phyloP scores from a whole-genome alignment of 2,329 filamentous ascomycete genomes.

The Epichloe gansuensis region DNA sequence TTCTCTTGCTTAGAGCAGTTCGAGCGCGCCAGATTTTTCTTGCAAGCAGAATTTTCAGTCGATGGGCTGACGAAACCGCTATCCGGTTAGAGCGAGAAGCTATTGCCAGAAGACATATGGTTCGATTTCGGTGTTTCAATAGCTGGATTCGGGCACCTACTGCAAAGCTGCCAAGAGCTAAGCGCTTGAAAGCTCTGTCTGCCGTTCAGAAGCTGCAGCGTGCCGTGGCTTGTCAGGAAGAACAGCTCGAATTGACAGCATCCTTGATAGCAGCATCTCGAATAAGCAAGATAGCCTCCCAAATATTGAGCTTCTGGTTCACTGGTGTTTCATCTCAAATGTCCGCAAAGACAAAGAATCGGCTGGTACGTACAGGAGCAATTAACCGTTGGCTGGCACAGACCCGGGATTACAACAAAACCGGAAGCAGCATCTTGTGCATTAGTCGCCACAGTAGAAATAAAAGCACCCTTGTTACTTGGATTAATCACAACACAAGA shows the following conservation, averaged over 20 bases:
- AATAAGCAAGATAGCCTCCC: conserved; percentile 10
- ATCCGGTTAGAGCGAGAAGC: conserved; percentile 55
- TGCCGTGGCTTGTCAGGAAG: conserved; percentile 15
- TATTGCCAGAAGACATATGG: conserved; percentile 55
- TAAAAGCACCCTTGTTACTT: not conserved
- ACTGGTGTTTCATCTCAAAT: not conserved
- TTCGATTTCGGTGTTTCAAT: conserved; percentile 38
- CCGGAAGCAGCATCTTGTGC: not conserved
- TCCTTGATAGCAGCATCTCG: conserved; percentile 12
- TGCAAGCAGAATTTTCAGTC: conserved; percentile 24
- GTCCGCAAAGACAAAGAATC: not conserved
- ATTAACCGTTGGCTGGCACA: not conserved
- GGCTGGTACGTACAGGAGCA: not conserved
- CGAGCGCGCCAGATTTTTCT: conserved; percentile 54
- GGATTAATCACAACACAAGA: not conserved
- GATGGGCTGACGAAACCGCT: conserved; percentile 52
- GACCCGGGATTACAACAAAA: not conserved
- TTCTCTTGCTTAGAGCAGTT: conserved; percentile 36
- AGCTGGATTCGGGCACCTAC: conserved; percentile 23
- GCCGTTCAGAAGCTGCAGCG: conserved; percentile 23
- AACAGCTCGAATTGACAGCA: conserved; percentile 15
- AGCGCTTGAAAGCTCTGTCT: conserved; percentile 18
- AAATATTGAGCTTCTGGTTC: not conserved
- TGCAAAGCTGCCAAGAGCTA: conserved; percentile 16
- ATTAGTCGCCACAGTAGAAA: not conserved